Conservation (phyloP, 345 rosid genomes). For the Atalantia buxifolia region DNA sequence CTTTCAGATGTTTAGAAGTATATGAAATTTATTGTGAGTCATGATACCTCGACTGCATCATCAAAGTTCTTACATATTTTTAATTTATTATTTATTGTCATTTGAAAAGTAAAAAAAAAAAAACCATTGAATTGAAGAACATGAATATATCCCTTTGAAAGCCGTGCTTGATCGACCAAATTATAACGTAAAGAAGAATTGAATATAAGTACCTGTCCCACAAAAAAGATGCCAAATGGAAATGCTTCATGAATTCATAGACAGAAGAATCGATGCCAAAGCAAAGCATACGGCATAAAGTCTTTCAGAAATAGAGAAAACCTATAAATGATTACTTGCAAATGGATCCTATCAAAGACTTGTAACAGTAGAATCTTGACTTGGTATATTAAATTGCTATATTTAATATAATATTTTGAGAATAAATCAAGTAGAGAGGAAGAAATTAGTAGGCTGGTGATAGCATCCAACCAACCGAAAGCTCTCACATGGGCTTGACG, state of each 20-base stretch:
- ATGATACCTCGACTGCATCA: too few species aligned
- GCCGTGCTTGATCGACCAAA: neutral
- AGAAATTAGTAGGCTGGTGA: neutral
- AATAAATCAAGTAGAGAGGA: too few species aligned
- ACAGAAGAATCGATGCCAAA: constrained; percentile 6
- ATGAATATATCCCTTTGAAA: too few species aligned
- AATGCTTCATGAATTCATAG: neutral
- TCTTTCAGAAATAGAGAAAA: neutral
- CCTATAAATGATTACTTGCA: neutral
- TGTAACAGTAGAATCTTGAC: neutral
- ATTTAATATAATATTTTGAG: too few species aligned
- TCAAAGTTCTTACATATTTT: too few species aligned
- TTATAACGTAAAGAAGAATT: neutral
- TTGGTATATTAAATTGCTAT: too few species aligned
- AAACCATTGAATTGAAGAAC: too few species aligned
- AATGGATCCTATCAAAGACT: neutral
- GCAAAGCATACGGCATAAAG: neutral
- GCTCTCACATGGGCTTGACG: constrained; percentile 8
- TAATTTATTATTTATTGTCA: too few species aligned
- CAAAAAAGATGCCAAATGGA: neutral
- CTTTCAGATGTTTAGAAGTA: too few species aligned
- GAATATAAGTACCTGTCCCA: neutral
- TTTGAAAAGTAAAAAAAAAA: too few species aligned
- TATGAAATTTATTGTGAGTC: too few species aligned
- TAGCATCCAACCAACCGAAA: neutral